A percentile compares a stretch with the other conserved stretches of the same genome.
These are phyloP conservation scores for Citrus reticulata DNA, from an alignment of 345 rosid species.

Conservation along the genomic window DNA sequence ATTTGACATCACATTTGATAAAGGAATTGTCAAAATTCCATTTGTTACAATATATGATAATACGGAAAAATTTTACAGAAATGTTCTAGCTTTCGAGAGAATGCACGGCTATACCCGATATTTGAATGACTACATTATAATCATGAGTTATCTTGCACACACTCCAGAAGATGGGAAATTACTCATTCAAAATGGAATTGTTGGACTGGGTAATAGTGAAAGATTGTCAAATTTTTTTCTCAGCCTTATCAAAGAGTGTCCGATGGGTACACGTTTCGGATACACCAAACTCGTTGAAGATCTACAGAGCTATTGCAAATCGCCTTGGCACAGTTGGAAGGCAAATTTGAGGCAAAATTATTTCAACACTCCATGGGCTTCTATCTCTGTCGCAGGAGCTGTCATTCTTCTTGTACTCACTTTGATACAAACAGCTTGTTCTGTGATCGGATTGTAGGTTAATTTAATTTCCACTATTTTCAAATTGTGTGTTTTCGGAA, in stretches of 20 bases:
- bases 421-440: slow-evolving; percentile 12
- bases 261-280: background rate
- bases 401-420: slow-evolving; percentile 17
- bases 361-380: slow-evolving; percentile 25
- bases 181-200: slow-evolving; percentile 1
- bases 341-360: slow-evolving; percentile 14
- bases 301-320: background rate
- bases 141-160: background rate
- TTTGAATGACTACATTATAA: background rate
- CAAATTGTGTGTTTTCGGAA: too few species aligned
- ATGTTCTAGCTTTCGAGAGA: background rate
- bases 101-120: background rate
- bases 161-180: slow-evolving; percentile 13
- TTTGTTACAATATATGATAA: background rate
- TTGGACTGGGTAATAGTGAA: background rate
- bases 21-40: background rate
- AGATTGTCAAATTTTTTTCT: slow-evolving; percentile 10
- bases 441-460: background rate
- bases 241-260: background rate
- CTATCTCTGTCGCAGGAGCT: slow-evolving; percentile 21
- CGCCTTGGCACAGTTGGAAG: slow-evolving; percentile 10
- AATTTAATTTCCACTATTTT: too few species aligned
- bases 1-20: background rate
- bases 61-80: background rate
- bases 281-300: background rate